phyloP scores from a whole-genome alignment of 371 early-diverging fungal species.

The Nematocida minor region DNA sequence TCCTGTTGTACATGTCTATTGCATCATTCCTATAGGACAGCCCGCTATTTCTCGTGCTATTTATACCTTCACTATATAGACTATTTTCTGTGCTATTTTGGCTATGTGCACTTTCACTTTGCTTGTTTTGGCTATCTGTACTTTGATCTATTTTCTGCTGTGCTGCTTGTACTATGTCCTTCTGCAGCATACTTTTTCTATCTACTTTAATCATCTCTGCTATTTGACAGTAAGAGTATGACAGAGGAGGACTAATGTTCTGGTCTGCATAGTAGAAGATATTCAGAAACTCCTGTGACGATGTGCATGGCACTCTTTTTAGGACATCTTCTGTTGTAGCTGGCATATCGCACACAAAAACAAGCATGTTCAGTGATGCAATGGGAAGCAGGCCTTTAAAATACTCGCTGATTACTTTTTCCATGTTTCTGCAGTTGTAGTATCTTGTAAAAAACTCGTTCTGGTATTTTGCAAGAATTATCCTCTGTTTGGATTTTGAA shows the following conservation, averaged over 20 bases:
- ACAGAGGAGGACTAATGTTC: neutral
- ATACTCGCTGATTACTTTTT: neutral
- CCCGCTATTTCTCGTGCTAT: neutral
- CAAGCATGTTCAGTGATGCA: neutral
- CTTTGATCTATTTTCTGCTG: too few species aligned
- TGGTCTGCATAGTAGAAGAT: neutral
- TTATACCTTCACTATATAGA: neutral
- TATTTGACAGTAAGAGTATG: neutral
- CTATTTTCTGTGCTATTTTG: too few species aligned
- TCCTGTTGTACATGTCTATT: neutral
- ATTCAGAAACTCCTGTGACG: conserved; percentile 9
- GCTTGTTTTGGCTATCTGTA: too few species aligned
- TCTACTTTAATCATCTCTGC: neutral
- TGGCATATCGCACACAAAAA: conserved; percentile 1
- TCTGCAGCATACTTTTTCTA: neutral
- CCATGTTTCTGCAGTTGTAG: neutral
- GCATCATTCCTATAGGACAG: neutral
- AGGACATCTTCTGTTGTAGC: neutral
- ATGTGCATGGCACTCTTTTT: conserved; percentile 4
- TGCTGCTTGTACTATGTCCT: too few species aligned
- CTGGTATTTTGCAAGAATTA: conserved; percentile 25
- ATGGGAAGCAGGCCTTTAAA: conserved; percentile 3
- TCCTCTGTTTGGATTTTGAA: neutral
- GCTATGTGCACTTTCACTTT: too few species aligned
- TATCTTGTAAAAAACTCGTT: conserved; percentile 18